A percentile compares a stretch with the other conserved stretches of the same genome.
Conservation (phyloP, 106 monocot genomes). For the Allium cepa region DNA sequence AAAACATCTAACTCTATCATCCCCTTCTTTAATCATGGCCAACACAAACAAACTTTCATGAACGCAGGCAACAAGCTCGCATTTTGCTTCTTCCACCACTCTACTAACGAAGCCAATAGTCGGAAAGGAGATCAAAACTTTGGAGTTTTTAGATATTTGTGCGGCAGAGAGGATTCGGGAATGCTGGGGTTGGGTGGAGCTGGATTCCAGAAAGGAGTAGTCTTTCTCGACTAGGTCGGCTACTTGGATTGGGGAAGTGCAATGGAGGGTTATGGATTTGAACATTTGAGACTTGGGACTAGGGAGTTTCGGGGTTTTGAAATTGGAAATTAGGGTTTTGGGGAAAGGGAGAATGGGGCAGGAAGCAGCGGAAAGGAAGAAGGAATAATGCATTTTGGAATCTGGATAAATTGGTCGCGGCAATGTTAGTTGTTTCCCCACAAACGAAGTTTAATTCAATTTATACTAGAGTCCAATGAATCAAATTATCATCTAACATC, state of each 20-base stretch:
- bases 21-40: conserved; percentile 15
- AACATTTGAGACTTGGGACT: background rate
- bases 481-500: no score
- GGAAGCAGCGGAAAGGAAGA: background rate
- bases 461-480: no score
- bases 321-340: conserved; percentile 5
- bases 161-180: conserved; percentile 8
- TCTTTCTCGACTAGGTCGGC: conserved; percentile 13
- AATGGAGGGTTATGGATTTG: background rate
- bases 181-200: conserved; percentile 1
- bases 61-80: conserved; percentile 9
- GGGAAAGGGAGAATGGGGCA: background rate
- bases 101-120: conserved; percentile 10
- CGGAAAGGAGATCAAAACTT: conserved; percentile 11
- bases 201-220: conserved; percentile 11
- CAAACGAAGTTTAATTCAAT: no score
- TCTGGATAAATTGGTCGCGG: no score
- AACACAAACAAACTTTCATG: conserved; percentile 16
- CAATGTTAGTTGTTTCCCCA: no score
- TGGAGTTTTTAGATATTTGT: background rate
- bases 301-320: background rate
- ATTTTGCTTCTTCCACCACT: conserved; percentile 1
- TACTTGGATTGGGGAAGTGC: conserved; percentile 8
- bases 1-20: conserved; percentile 50
- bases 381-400: background rate